Base-by-base conservation (phyloP, 2,329 filamentous ascomycete genomes). In the Stagonosporopsis tanaceti region DNA sequence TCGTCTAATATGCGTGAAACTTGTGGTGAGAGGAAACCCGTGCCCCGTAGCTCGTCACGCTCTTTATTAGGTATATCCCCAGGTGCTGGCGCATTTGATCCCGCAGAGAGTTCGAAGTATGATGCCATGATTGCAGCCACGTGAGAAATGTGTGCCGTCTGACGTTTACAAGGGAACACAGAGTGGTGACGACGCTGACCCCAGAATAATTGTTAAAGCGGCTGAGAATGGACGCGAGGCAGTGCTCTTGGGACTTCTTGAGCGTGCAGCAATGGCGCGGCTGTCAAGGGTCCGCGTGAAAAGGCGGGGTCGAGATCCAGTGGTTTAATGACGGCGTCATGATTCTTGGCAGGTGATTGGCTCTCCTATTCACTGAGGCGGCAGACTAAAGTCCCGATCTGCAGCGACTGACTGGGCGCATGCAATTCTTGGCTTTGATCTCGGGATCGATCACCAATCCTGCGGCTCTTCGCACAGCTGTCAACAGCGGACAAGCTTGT, bases 41-140 rank as follows among this genome's bases (percentile, higher is more conserved):
- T 60, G 30, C 56, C 57, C 24, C 60, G 63, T 9, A 70, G 51
- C n/a, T 63, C 53, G 30, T 59, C 65, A 15, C 51, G 51, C 50
- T 67, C 46, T 34, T 63, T 57, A 28, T 66, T 53, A 25, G 63
- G 59, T 20, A 66, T 15, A 9, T 48, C 50, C 47, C 34, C 56
- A 35, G 58, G 46, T 51, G 65, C 56, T 17, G 58, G 50, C 45
- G 58, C 47, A 42, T 57, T 61, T 50, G 65, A 53, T 57, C 68
- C 64, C 20, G 62, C 58, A 44, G 64, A 66, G 35, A 65, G 59
- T 25, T 75, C 72, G 40, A 74, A 75, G 57, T 75, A 75, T 71
- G 72, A 75, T 68, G 71, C 65, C 71, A 74, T 69, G 61, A 62
- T 50, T 57, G 20, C 44, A 58, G 34, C 38, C 34, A 57, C 48